These are phyloP conservation scores for Yamadazyma scolyti DNA, from an alignment of 805 yeast species.

Conservation along the genomic window DNA sequence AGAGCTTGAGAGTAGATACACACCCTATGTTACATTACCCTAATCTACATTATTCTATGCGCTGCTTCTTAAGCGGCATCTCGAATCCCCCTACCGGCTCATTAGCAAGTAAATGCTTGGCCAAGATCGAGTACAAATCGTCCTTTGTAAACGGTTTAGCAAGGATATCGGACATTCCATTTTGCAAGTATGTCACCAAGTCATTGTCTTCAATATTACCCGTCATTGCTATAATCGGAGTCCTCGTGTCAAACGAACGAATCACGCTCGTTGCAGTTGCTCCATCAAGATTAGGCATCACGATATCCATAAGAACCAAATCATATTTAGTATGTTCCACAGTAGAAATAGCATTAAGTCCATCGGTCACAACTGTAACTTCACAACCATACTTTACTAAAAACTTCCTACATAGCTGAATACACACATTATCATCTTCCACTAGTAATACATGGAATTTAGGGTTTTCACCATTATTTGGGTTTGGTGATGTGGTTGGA, in stretches of 20 bases:
- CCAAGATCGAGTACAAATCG: conserved; percentile 73
- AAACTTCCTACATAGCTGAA: conserved; percentile 78
- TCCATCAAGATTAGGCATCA: conserved; percentile 86
- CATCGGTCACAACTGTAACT: conserved; percentile 91
- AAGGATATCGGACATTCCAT: conserved; percentile 89
- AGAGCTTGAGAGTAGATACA: no score
- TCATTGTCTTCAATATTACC: conserved; percentile 84
- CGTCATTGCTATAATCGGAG: conserved; percentile 94
- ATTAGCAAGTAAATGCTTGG: conserved; percentile 60
- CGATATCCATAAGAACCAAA: conserved; percentile 80
- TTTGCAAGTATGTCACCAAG: conserved; percentile 71
- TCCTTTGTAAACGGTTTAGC: conserved; percentile 93
- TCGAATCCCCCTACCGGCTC: conserved; percentile 11
- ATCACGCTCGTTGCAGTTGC: conserved; percentile 89
- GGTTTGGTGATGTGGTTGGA: conserved; percentile 1
- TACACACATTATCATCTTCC: conserved; percentile 80
- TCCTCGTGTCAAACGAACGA: conserved; percentile 73
- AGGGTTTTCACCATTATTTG: conserved; percentile 26
- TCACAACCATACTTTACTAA: conserved; percentile 85
- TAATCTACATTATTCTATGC: conserved; percentile 15
- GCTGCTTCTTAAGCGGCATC: conserved; percentile 18
- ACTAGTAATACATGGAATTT: conserved; percentile 72
- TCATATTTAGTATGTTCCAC: conserved; percentile 71
- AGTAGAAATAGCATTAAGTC: conserved; percentile 78
- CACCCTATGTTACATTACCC: no score